phyloP scores from a whole-genome alignment of 116 monocot species.

The Papilionanthe hybrid region DNA sequence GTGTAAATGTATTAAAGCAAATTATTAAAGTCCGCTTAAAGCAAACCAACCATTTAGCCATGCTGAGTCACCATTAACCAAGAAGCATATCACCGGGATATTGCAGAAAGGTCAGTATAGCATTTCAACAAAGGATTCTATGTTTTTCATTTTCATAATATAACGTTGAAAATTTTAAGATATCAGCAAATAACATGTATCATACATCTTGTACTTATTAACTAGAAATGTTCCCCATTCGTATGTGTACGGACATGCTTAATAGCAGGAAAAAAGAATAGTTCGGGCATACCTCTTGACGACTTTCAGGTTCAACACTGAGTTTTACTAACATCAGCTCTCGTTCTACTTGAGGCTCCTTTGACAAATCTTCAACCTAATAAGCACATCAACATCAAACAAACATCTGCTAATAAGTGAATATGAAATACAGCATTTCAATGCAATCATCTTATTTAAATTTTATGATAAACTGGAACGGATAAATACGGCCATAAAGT shows the following conservation, averaged over 20 bases:
- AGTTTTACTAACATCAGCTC: slow-evolving; percentile 97
- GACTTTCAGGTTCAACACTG: slow-evolving; percentile 57
- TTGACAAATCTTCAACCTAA: slow-evolving; percentile 96
- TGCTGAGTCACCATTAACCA: neutral
- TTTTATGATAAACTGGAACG: slow-evolving; percentile 5
- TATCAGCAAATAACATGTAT: neutral
- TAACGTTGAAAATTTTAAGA: neutral
- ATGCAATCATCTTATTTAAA: neutral
- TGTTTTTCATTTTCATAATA: neutral
- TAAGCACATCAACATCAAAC: neutral
- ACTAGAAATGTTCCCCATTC: neutral
- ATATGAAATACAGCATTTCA: neutral
- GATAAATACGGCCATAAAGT: neutral
- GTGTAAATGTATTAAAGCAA: neutral
- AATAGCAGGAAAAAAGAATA: neutral
- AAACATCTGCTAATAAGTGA: neutral
- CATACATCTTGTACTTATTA: neutral
- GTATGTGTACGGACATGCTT: neutral
- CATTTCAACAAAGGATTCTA: neutral
- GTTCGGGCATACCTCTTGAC: slow-evolving; percentile 57
- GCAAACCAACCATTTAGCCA: neutral
- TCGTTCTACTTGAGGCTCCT: slow-evolving; percentile 84
- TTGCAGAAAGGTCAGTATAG: neutral
- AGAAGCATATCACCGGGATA: neutral
- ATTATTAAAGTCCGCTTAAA: neutral